phyloP scores from a whole-genome alignment of 2,329 filamentous ascomycete species.

The Oidium heveae region DNA sequence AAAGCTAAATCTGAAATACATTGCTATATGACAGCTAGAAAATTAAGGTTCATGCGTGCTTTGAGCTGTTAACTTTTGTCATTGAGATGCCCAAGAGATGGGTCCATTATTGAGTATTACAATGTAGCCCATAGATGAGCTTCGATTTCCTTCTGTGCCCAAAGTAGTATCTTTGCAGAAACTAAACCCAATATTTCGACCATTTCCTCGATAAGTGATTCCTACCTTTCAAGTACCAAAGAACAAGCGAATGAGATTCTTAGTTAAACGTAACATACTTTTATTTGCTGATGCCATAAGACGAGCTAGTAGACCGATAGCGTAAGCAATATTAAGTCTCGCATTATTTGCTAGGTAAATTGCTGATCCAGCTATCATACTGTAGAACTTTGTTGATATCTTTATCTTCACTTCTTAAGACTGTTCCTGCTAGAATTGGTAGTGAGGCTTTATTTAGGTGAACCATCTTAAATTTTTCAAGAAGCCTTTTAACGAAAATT shows the following conservation, averaged over 20 bases:
- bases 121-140: too few relatives aligned
- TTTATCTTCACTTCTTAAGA: background rate
- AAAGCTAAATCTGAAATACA: too few relatives aligned
- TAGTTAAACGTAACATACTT: background rate
- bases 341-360: background rate
- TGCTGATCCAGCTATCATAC: background rate
- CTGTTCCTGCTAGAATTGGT: background rate
- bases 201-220: background rate
- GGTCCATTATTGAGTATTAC: too few relatives aligned
- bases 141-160: too few relatives aligned
- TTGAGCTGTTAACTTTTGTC: too few relatives aligned
- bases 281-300: background rate
- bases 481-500: background rate
- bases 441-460: background rate
- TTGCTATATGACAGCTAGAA: too few relatives aligned
- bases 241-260: background rate
- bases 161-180: background rate
- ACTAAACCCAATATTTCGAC: background rate
- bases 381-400: background rate
- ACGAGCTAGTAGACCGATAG: background rate
- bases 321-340: background rate
- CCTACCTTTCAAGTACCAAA: background rate
- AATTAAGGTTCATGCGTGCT: too few relatives aligned
- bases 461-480: background rate
- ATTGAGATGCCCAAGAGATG: too few relatives aligned